These are phyloP conservation scores for Friedmanniomyces simplex DNA, from an alignment of 495 filamentous ascomycete genomes.

Conservation along the genomic window DNA sequence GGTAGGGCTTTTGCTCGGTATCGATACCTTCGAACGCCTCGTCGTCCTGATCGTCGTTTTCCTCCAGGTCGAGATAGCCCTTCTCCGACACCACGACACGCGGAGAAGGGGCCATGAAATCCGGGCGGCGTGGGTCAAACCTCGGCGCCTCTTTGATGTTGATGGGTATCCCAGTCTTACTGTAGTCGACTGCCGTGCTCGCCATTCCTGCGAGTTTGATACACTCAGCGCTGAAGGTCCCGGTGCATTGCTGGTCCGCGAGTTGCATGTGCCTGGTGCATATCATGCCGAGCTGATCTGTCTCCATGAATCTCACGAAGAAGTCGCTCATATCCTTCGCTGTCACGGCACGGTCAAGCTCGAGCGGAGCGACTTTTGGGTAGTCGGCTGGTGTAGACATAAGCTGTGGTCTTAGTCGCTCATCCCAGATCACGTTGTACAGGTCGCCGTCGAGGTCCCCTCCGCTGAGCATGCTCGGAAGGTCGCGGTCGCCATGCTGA, in stretches of 20 bases:
- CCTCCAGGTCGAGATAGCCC: slow-evolving; percentile 32
- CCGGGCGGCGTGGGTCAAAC: slow-evolving; percentile 38
- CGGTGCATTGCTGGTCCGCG: slow-evolving; percentile 48
- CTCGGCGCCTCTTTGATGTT: slow-evolving; percentile 36
- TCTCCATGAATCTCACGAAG: slow-evolving; percentile 71
- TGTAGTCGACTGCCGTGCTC: slow-evolving; percentile 73
- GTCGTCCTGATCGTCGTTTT: slow-evolving; percentile 46
- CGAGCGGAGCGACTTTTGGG: slow-evolving; percentile 40
- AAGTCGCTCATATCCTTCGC: slow-evolving; percentile 60
- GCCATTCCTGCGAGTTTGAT: slow-evolving; percentile 55
- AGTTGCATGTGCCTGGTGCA: slow-evolving; percentile 55
- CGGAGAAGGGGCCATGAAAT: slow-evolving; percentile 60
- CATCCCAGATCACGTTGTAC: slow-evolving; percentile 65
- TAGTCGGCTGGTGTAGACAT: slow-evolving; percentile 56
- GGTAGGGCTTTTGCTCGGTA: slow-evolving; percentile 18
- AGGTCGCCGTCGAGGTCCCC: slow-evolving; percentile 78
- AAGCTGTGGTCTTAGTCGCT: slow-evolving; percentile 30
- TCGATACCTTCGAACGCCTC: slow-evolving; percentile 32
- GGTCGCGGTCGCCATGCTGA: slow-evolving; percentile 54
- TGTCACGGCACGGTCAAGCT: slow-evolving; percentile 46
- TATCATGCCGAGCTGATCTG: slow-evolving; percentile 62
- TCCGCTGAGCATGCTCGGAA: slow-evolving; percentile 65
- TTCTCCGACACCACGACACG: slow-evolving; percentile 40
- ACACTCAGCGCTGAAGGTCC: slow-evolving; percentile 50
- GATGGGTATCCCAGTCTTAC: slow-evolving; percentile 66